These are phyloP conservation scores for Aspergillus cristatus DNA, from an alignment of 495 filamentous ascomycete genomes.

Conservation along the genomic window DNA sequence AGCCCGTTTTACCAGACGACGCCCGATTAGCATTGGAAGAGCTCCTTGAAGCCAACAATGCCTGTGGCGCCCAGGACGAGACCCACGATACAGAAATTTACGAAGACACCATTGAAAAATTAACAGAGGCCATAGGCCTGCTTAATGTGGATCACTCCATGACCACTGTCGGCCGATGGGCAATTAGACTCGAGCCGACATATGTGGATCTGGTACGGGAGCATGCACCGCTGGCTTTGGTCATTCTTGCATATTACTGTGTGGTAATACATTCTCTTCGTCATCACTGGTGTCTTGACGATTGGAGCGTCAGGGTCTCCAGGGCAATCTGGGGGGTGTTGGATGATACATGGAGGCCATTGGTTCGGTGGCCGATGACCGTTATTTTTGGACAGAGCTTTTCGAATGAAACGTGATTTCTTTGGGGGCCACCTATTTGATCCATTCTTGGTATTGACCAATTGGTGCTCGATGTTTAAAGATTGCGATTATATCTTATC, in stretches of 20 bases:
- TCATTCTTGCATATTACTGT: constrained; percentile 40
- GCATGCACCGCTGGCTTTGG: constrained; percentile 44
- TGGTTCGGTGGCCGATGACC: constrained; percentile 26
- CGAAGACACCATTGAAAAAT: constrained; percentile 19
- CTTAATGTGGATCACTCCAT: constrained; percentile 17
- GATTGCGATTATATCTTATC: no score
- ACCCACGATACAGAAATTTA: constrained; percentile 29
- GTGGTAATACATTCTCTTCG: constrained; percentile 32
- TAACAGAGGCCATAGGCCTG: constrained; percentile 24
- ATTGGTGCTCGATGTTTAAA: no score
- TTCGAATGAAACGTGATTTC: constrained; percentile 7
- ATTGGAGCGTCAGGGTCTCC: constrained; percentile 30
- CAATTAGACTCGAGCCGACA: constrained; percentile 36
- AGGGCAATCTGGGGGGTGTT: constrained; percentile 30
- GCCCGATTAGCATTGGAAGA: constrained; percentile 10
- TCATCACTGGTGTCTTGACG: constrained; percentile 39
- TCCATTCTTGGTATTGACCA: no score
- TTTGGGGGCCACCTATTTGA: no score
- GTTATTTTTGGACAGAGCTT: constrained; percentile 24
- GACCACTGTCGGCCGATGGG: constrained; percentile 30
- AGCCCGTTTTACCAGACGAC: constrained; percentile 13
- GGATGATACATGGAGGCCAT: constrained; percentile 29
- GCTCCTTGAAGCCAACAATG: constrained; percentile 22
- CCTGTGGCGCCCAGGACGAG: constrained; percentile 15
- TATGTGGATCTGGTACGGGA: constrained; percentile 44